A percentile compares a stretch with the other conserved stretches of the same genome.
phyloP scores from a whole-genome alignment of 2,329 filamentous ascomycete genomes.

The Fusarium pseudograminearum region DNA sequence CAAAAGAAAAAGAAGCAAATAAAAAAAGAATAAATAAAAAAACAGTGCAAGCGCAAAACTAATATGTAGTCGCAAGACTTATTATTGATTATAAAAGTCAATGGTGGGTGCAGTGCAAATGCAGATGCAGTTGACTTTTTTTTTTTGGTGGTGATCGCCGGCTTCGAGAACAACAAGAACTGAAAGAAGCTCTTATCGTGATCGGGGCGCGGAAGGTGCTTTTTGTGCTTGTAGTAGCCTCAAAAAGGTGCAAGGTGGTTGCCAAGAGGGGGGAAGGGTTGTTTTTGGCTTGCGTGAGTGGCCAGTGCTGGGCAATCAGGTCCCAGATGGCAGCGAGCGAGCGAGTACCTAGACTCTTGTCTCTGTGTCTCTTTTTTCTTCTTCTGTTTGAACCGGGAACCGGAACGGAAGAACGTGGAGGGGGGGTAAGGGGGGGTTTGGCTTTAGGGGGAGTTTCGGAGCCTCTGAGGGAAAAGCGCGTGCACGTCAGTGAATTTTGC shows the following conservation, averaged over 20 bases:
- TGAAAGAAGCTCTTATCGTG: conserved; percentile 38
- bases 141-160: conserved; percentile 32
- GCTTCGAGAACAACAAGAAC: conserved; percentile 40
- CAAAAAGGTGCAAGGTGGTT: conserved; percentile 33
- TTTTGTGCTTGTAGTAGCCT: conserved; percentile 38
- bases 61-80: conserved; percentile 28
- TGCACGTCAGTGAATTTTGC: conserved; percentile 60
- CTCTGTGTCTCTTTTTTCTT: conserved; percentile 38
- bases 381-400: conserved; percentile 35
- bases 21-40: conserved; percentile 21
- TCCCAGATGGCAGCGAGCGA: conserved; percentile 30
- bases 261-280: conserved; percentile 31
- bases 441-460: conserved; percentile 51
- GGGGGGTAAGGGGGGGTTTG: conserved; percentile 39
- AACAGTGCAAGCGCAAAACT: conserved; percentile 13
- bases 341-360: conserved; percentile 1
- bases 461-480: conserved; percentile 59
- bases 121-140: conserved; percentile 2
- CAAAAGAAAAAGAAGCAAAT: conserved; percentile 30
- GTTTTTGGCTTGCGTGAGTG: conserved; percentile 18
- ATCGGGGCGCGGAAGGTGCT: conserved; percentile 37
- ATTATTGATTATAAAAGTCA: conserved; percentile 39
- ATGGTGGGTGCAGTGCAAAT: conserved; percentile 8
- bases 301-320: conserved; percentile 21
- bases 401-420: conserved; percentile 27